Conservation (phyloP, 2,329 filamentous ascomycete species). For the Aspergillus sp. region DNA sequence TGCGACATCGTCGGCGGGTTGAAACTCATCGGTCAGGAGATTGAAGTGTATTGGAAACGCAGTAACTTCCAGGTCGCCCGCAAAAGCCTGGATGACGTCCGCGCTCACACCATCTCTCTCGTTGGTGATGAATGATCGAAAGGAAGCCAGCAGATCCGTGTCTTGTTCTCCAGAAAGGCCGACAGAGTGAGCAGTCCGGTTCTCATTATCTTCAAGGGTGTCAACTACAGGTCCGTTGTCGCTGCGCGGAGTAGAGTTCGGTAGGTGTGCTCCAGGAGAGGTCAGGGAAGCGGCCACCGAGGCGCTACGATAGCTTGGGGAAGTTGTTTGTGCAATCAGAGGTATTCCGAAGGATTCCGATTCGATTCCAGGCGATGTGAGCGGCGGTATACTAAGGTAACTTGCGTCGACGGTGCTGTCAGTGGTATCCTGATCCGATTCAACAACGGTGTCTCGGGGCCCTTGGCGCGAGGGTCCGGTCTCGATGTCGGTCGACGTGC, state of each 20-base stretch:
- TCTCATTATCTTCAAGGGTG: constrained; percentile 50
- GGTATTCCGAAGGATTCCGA: background rate
- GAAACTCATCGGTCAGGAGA: constrained; percentile 51
- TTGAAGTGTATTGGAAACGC: constrained; percentile 53
- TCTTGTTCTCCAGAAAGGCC: constrained; percentile 54
- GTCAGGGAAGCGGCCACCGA: background rate
- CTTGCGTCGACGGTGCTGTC: background rate
- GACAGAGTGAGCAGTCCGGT: constrained; percentile 52
- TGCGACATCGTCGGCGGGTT: constrained; percentile 47
- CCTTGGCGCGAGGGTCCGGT: background rate
- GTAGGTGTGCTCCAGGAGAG: background rate
- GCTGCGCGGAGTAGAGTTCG: background rate
- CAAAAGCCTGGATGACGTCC: constrained; percentile 48
- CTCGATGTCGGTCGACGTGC: constrained; percentile 5
- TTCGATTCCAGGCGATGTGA: background rate
- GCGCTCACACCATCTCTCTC: constrained; percentile 48
- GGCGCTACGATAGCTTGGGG: background rate
- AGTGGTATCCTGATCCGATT: background rate
- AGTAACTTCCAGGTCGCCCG: constrained; percentile 37
- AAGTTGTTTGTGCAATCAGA: background rate
- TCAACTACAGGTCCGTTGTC: background rate
- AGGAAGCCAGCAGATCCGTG: constrained; percentile 52
- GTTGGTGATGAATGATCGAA: constrained; percentile 53
- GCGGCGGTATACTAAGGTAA: background rate
- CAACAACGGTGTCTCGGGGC: background rate